Evolutionary conservation across 108 stramenopile species (phyloP).

Genomic region (Parietichytrium sp.): DNA sequence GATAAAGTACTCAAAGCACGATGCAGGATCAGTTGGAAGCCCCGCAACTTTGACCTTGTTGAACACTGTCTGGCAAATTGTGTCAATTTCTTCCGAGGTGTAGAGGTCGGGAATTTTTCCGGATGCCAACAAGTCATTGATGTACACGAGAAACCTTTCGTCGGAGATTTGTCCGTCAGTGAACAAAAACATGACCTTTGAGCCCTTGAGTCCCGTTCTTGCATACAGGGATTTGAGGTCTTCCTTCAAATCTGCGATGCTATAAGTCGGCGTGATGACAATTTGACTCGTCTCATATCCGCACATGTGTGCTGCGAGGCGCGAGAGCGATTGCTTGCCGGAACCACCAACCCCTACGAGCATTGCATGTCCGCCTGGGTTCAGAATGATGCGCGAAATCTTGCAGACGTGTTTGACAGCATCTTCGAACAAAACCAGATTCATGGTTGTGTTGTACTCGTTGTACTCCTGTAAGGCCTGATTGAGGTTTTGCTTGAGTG

Average conservation of each 20-base stretch:
- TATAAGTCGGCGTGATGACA: constrained; percentile 68
- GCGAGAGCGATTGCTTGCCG: constrained; percentile 67
- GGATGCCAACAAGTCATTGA: constrained; percentile 72
- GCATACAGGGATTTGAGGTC: constrained; percentile 75
- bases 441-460: constrained; percentile 67
- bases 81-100: constrained; percentile 69
- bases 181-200: constrained; percentile 72
- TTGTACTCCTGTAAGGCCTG: constrained; percentile 69
- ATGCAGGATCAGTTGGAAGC: constrained; percentile 62
- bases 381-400: constrained; percentile 68
- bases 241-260: constrained; percentile 73
- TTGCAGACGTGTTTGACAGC: constrained; percentile 70
- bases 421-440: constrained; percentile 73
- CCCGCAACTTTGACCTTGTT: constrained; percentile 51
- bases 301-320: constrained; percentile 73
- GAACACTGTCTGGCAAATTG: constrained; percentile 65
- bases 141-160: constrained; percentile 72
- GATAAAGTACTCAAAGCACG: constrained; percentile 76
- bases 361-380: constrained; percentile 67
- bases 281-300: constrained; percentile 66
- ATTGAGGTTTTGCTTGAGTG: constrained; percentile 50
- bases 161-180: constrained; percentile 76
- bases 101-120: constrained; percentile 76
- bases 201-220: constrained; percentile 72
- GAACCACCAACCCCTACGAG: constrained; percentile 72